Conservation (phyloP, 805 yeast genomes). For the Saccharomyces jurei region DNA sequence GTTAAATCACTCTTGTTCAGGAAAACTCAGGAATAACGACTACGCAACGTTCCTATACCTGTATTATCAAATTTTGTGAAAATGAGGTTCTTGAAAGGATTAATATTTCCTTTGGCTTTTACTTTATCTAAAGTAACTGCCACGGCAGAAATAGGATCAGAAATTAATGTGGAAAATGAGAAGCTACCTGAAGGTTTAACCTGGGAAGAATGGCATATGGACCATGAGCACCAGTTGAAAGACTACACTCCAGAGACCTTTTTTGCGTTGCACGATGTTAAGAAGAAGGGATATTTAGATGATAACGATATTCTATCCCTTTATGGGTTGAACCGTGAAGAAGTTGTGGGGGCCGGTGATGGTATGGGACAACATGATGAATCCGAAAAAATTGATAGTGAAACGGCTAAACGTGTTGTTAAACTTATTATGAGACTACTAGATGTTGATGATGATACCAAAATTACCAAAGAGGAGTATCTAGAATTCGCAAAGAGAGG, state of each 20-base stretch:
- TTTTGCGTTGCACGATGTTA: conserved; percentile 71
- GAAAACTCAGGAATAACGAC: not conserved
- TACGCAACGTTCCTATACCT: not conserved
- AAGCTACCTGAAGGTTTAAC: conserved; percentile 44
- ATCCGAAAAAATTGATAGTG: conserved; percentile 49
- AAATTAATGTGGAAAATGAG: conserved; percentile 30
- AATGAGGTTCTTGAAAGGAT: not conserved
- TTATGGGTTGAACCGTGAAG: conserved; percentile 70
- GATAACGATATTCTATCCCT: conserved; percentile 61
- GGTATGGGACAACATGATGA: conserved; percentile 80
- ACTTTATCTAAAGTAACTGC: conserved; percentile 1
- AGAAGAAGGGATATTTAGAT: conserved; percentile 49
- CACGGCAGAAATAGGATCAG: conserved; percentile 8
- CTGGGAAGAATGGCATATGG: conserved; percentile 90
- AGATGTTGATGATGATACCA: conserved; percentile 60
- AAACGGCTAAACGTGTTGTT: conserved; percentile 48
- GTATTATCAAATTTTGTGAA: not conserved
- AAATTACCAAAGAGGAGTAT: conserved; percentile 64
- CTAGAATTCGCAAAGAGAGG: conserved; percentile 50
- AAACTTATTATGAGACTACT: conserved; percentile 47
- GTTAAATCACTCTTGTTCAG: not conserved
- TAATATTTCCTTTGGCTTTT: not conserved
- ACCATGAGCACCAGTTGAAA: conserved; percentile 74
- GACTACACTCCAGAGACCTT: conserved; percentile 66
- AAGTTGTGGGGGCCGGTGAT: conserved; percentile 77